A percentile compares a stretch with the other conserved stretches of the same genome.
Evolutionary conservation across 1,139 yeast genomes (phyloP).

Genomic region (Candida smagusa): DNA sequence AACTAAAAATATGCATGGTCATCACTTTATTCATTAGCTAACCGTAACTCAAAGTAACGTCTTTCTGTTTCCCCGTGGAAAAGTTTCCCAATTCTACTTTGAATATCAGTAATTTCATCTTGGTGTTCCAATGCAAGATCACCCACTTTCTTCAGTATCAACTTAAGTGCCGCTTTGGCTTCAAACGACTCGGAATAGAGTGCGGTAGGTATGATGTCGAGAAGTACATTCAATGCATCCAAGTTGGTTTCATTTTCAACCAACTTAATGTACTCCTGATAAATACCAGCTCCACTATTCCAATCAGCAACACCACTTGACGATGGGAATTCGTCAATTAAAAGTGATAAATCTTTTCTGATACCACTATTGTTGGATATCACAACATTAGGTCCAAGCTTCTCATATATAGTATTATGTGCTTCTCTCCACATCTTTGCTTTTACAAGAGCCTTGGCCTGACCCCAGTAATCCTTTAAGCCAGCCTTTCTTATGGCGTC

Average conservation of each 20-base stretch:
- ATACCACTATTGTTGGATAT: conserved; percentile 42
- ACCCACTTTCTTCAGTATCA: conserved; percentile 52
- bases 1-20: no score
- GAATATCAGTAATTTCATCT: conserved; percentile 13
- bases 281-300: conserved; percentile 61
- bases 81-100: conserved; percentile 29
- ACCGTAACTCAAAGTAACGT: conserved; percentile 31
- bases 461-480: conserved; percentile 52
- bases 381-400: conserved; percentile 69
- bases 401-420: conserved; percentile 49
- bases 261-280: conserved; percentile 41
- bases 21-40: conserved; percentile 1
- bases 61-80: conserved; percentile 49
- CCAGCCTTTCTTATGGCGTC: conserved; percentile 43
- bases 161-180: conserved; percentile 44
- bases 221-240: conserved; percentile 23
- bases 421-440: conserved; percentile 66
- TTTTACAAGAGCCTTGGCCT: conserved; percentile 58
- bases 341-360: conserved; percentile 18
- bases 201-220: conserved; percentile 44
- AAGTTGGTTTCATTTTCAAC: conserved; percentile 16
- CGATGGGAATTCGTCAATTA: conserved; percentile 49
- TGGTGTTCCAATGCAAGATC: conserved; percentile 29
- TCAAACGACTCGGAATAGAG: conserved; percentile 25
- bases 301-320: conserved; percentile 47